Percentiles rank a stretch among this genome's conserved stretches.
These are phyloP conservation scores for Spatholobus suberectus DNA, from an alignment of 306 rosid species.

Conservation along the genomic window DNA sequence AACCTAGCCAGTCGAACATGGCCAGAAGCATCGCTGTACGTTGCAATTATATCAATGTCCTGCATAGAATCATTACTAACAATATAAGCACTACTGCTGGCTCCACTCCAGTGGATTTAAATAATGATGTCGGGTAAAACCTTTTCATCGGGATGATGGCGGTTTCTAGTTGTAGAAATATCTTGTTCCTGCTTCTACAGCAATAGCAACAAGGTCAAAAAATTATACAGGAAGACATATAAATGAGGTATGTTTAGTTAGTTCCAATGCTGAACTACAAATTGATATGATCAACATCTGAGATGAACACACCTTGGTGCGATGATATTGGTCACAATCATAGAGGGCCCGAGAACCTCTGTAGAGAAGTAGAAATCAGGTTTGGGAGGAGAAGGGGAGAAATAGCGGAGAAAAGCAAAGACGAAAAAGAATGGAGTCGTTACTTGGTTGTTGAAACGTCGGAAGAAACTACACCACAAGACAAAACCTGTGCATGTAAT, in stretches of 20 bases:
- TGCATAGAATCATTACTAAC: constrained; percentile 49
- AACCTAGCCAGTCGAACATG: constrained; percentile 71
- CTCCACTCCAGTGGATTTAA: constrained; percentile 27
- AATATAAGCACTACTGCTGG: constrained; percentile 38
- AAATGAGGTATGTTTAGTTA: neutral
- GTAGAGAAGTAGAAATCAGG: neutral
- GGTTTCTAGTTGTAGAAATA: constrained; percentile 48
- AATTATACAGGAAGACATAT: constrained; percentile 1
- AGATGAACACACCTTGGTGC: constrained; percentile 54
- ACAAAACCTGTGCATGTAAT: constrained; percentile 57
- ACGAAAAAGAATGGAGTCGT: neutral
- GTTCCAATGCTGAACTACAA: neutral
- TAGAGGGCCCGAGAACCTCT: constrained; percentile 36
- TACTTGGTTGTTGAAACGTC: constrained; percentile 59
- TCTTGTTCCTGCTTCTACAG: constrained; percentile 56
- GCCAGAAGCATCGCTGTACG: constrained; percentile 78
- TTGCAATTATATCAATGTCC: constrained; percentile 86
- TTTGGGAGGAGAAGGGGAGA: neutral
- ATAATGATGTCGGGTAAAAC: constrained; percentile 46
- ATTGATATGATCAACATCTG: neutral
- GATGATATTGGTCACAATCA: constrained; percentile 60
- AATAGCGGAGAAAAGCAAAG: constrained; percentile 12
- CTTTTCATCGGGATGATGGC: constrained; percentile 63
- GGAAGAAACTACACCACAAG: constrained; percentile 42
- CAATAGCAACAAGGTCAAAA: constrained; percentile 41